Evolutionary conservation across 2,329 filamentous ascomycete species (phyloP).

Genomic region (Penicillium sp.): DNA sequence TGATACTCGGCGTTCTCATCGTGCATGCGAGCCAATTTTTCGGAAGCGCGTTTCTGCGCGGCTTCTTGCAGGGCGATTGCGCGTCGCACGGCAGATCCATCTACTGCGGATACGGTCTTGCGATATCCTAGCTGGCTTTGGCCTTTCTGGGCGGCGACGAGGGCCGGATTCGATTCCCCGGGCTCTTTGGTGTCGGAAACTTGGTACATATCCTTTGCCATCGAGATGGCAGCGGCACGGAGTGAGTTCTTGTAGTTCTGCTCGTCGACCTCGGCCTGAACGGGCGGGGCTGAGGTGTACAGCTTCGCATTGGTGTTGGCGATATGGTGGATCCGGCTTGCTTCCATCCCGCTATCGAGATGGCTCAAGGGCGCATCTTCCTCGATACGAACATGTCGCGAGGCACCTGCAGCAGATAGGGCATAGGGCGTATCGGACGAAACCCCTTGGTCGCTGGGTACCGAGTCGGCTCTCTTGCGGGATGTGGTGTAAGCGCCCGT

Average conservation of each 20-base stretch:
- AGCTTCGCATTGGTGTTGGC: constrained; percentile 72
- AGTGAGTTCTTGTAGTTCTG: constrained; percentile 70
- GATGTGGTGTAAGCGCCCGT: constrained; percentile 69
- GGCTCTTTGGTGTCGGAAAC: constrained; percentile 50
- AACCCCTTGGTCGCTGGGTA: constrained; percentile 48
- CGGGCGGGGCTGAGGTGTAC: constrained; percentile 74
- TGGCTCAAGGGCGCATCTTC: constrained; percentile 51
- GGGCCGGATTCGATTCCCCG: constrained; percentile 17
- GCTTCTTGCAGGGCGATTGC: constrained; percentile 70
- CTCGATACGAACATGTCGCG: constrained; percentile 52
- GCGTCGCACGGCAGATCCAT: constrained; percentile 24
- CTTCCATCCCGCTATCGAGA: constrained; percentile 47
- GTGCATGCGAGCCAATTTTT: constrained; percentile 78
- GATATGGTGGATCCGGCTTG: constrained; percentile 64
- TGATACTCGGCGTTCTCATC: constrained; percentile 69
- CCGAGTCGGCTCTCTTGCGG: constrained; percentile 66
- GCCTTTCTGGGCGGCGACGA: constrained; percentile 36
- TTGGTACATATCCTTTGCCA: constrained; percentile 85
- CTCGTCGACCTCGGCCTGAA: constrained; percentile 73
- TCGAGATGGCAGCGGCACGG: constrained; percentile 79
- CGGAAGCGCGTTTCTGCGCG: constrained; percentile 81
- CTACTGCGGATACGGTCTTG: constrained; percentile 30
- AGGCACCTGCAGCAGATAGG: constrained; percentile 70
- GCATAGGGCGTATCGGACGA: constrained; percentile 58
- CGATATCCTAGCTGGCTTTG: constrained; percentile 36